Percentiles rank a stretch among this genome's conserved stretches.
Conservation (phyloP, 768 basidiomycete genomes). For the Rhodotorula taiwanensis region DNA sequence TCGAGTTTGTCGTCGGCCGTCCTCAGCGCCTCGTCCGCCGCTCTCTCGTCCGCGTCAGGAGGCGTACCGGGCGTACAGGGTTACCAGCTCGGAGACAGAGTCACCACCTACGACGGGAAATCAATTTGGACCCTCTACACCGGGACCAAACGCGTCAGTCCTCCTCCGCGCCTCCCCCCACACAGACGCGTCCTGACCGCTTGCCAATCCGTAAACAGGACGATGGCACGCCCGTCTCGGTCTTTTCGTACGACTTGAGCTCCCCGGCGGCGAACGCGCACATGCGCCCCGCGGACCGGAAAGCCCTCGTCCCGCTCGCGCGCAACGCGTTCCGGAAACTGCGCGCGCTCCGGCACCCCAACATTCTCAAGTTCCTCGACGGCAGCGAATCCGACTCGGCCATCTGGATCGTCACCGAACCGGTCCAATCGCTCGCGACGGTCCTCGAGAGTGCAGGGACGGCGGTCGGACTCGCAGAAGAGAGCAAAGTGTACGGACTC, state of each 20-base stretch:
- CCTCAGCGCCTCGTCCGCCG: slow-evolving; percentile 19
- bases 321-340: slow-evolving; percentile 85
- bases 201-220: slow-evolving; percentile 60
- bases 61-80: slow-evolving; percentile 36
- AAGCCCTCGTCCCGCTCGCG: slow-evolving; percentile 64
- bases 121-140: slow-evolving; percentile 80
- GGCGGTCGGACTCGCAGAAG: slow-evolving; percentile 62
- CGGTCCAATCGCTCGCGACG: slow-evolving; percentile 65
- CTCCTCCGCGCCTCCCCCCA: not conserved
- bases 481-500: slow-evolving; percentile 65
- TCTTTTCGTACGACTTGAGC: slow-evolving; percentile 79
- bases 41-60: slow-evolving; percentile 12
- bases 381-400: slow-evolving; percentile 79
- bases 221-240: slow-evolving; percentile 72
- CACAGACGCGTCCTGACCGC: not conserved
- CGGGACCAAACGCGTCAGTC: slow-evolving; percentile 71
- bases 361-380: slow-evolving; percentile 92
- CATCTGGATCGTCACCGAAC: slow-evolving; percentile 90
- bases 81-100: slow-evolving; percentile 34
- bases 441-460: slow-evolving; percentile 51
- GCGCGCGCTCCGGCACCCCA: slow-evolving; percentile 85
- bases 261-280: slow-evolving; percentile 30
- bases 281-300: slow-evolving; percentile 50
- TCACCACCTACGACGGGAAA: slow-evolving; percentile 49
- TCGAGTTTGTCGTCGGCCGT: slow-evolving; percentile 22